Conservation (phyloP, 345 rosid genomes). For the Acer yangbiense region DNA sequence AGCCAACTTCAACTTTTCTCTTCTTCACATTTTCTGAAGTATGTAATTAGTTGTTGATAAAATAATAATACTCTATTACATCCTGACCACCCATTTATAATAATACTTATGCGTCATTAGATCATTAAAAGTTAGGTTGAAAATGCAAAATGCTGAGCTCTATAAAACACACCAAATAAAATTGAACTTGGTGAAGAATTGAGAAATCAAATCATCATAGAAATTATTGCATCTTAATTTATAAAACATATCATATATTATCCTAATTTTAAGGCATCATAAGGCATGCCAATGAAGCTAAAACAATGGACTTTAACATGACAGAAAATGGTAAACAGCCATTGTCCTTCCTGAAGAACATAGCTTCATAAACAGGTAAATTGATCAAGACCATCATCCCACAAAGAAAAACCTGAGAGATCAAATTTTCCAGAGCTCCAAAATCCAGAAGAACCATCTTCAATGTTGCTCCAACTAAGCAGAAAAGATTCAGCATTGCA, state of each 20-base stretch:
- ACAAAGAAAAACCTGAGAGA: slow-evolving; percentile 28
- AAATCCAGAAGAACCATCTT: neutral
- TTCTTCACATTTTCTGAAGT: no score
- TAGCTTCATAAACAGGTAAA: slow-evolving; percentile 35
- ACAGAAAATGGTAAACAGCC: slow-evolving; percentile 34
- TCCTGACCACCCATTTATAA: no score
- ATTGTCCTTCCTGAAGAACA: slow-evolving; percentile 35
- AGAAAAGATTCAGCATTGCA: slow-evolving; percentile 44
- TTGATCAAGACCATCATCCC: slow-evolving; percentile 33
- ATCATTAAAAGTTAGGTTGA: no score
- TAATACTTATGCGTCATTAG: no score
- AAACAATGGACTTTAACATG: slow-evolving; percentile 27
- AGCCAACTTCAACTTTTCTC: no score
- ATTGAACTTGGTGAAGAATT: neutral
- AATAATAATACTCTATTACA: no score
- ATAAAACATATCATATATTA: neutral
- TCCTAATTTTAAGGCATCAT: neutral
- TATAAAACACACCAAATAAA: neutral
- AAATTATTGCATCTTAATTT: neutral
- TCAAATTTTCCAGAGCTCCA: neutral
- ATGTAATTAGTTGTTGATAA: no score
- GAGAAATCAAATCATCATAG: neutral
- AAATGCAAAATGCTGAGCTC: neutral
- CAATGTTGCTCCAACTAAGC: slow-evolving; percentile 23
- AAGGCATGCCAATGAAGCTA: slow-evolving; percentile 36